These are phyloP conservation scores for Xylaria sp. DNA, from an alignment of 2,329 filamentous ascomycete species.

Conservation along the genomic window DNA sequence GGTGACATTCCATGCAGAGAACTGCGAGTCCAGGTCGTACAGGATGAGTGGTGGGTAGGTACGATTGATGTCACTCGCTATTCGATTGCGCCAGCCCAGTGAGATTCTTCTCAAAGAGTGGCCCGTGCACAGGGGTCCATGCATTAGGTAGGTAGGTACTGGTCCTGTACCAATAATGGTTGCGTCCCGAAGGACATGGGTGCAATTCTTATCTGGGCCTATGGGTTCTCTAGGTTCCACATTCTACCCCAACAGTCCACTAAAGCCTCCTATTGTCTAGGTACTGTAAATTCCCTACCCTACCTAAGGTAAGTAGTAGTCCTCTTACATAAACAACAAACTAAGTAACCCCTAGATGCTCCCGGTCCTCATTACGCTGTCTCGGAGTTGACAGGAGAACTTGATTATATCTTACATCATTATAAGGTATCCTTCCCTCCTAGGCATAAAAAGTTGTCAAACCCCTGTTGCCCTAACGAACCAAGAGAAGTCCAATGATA, in stretches of 20 bases:
- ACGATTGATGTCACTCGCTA: constrained; percentile 32
- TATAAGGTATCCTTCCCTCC: not conserved
- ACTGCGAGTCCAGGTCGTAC: not conserved
- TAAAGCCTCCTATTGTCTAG: too few relatives aligned
- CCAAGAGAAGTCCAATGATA: not conserved
- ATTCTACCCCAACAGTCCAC: too few relatives aligned
- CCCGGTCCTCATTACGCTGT: not conserved
- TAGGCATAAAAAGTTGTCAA: too few relatives aligned
- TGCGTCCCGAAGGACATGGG: too few relatives aligned
- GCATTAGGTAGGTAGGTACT: not conserved
- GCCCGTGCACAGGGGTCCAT: constrained; percentile 27
- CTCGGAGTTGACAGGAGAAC: not conserved
- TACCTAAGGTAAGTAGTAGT: too few relatives aligned
- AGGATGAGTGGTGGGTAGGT: not conserved
- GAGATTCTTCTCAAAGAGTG: constrained; percentile 29
- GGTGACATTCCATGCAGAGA: not conserved
- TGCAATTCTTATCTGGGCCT: too few relatives aligned
- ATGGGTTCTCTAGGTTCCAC: too few relatives aligned
- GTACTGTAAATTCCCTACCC: too few relatives aligned
- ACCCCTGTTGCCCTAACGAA: not conserved
- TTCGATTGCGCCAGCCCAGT: constrained; percentile 2
- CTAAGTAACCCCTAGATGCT: not conserved
- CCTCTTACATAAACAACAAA: not conserved
- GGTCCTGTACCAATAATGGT: too few relatives aligned
- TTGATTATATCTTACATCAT: not conserved